Evolutionary conservation across 1,284 basidiomycete species (phyloP), one percentile per base, ranked within the genome.

Genomic region (Xerocomus amazonicus): DNA sequence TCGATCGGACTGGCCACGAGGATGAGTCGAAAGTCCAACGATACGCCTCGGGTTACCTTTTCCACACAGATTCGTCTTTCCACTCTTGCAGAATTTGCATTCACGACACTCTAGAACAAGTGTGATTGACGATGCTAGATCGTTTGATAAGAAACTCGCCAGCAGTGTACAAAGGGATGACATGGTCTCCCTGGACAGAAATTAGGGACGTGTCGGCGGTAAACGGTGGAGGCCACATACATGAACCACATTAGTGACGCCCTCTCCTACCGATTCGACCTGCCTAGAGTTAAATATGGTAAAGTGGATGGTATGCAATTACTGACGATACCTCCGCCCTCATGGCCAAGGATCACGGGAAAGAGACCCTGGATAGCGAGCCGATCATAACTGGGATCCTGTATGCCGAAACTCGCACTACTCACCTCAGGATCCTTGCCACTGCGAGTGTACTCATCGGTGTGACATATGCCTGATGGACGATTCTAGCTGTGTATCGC

Each of bases 61-160:
- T 52, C 91, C 87, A 65, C 93, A 97, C 39, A 97, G 80, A 72
- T 98, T 99, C 53, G 96, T 99, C 80, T 98, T 99, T 56, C 96
- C 97, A 51, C 91, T 95, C 75, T 88, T 96, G 81, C 96, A 99
- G 77, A 98, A 98, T 71, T 96, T 96, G 77, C 94, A 97, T 73
- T 97, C 85, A 44, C 81, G 81, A 69, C 94, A 97, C 71, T 97
- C 94, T 91, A 59, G 45, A 38, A 31, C 12, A 51, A 6, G n/a
- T 38, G 51, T 51, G 31, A 13, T 37, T 38, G 32, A 36, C 51
- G 42, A 14, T 29, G 32, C 31, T 23, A 14, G 31, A 51, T 40
- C 12, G 38, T 2, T 2, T 17, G 19, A 17, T 13, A 27, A 47
- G 40, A 35, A 32, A 49, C 77, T 50, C 54, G 87, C 90, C 90